Evolutionary conservation across 257 asterid genomes (phyloP).

Genomic region (Verbascum thapsus): DNA sequence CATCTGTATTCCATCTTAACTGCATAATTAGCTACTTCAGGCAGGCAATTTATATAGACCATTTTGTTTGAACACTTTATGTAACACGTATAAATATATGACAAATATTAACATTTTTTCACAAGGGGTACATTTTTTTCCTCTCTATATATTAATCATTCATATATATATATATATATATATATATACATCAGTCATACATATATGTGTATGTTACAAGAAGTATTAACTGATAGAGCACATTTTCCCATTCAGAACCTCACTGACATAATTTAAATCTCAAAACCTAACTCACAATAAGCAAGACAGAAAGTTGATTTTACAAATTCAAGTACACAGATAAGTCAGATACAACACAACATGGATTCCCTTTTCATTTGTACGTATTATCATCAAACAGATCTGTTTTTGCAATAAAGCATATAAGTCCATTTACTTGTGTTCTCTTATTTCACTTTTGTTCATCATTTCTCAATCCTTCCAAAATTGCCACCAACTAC

Average conservation of each 20-base stretch:
- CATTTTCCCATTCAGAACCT: conserved; percentile 50
- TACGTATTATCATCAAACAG: conserved; percentile 39
- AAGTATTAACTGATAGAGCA: no score
- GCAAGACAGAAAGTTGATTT: conserved; percentile 36
- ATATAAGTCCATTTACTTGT: conserved; percentile 59
- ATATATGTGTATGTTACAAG: no score
- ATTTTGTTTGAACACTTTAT: conserved; percentile 6
- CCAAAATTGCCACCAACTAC: conserved; percentile 88
- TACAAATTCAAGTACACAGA: conserved; percentile 35
- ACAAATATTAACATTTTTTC: no score
- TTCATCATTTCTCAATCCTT: conserved; percentile 60
- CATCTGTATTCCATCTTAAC: conserved; percentile 31
- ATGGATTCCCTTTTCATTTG: conserved; percentile 78
- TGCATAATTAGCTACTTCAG: conserved; percentile 35
- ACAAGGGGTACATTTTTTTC: no score
- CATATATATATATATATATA: no score
- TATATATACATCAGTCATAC: no score
- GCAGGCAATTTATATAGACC: conserved; percentile 29
- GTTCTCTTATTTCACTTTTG: conserved; percentile 52
- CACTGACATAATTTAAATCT: conserved; percentile 46
- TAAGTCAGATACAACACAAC: conserved; percentile 68
- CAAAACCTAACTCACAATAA: conserved; percentile 29
- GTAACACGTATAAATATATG: neutral
- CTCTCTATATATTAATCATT: no score
- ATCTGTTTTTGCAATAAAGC: conserved; percentile 28